Base-by-base conservation (phyloP, 371 early-diverging fungal species). In the Zychaea mexicana region DNA sequence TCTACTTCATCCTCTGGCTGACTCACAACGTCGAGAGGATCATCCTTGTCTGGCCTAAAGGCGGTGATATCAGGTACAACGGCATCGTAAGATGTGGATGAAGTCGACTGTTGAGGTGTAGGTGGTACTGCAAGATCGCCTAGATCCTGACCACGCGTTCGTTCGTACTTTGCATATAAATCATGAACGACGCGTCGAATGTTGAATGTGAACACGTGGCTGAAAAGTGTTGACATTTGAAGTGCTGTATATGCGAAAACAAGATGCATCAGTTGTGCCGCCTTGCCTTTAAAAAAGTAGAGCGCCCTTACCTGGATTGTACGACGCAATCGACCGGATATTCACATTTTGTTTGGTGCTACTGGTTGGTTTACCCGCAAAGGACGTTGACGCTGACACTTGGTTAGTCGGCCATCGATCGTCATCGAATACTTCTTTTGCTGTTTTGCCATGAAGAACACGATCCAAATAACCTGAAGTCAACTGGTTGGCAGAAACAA, bases 381-480 rank as follows among this genome's bases (percentile, higher is more conserved):
- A 42, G n/a, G 42, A 15, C 0, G 54, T 64, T 6, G 67, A 64
- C 2, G 61, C 57, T 8, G 62, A 52, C 28, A 87, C 76, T 39
- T 78, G 77, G 55, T 77, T 82, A 24, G 65, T 62, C 2, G 77
- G 80, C 86, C 86, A 88, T 17, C 84, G 71, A 17, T 76, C 68
- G 64, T 89, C 91, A 21, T 71, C 75, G 27, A 91, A 65, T 5
- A 92, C 79, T 27, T 86, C 85, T 8, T 77, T 77, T 0, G 83
- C 82, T 17, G 71, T 64, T 31, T 82, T 78, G 0, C 90, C 90
- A 53, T 72, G 73, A 28, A 91, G 78, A 26, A 86, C 75, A 7
- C 92, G 84, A 66, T 92, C 91, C 45, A 92, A 73, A 73, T 89
- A 88, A 1, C 88, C 91, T 0, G 91, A 85, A 78, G 92, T 90